A percentile compares a stretch with the other conserved stretches of the same genome.
Conservation (phyloP, 495 filamentous ascomycete genomes). For the Xylaria cubensis region DNA sequence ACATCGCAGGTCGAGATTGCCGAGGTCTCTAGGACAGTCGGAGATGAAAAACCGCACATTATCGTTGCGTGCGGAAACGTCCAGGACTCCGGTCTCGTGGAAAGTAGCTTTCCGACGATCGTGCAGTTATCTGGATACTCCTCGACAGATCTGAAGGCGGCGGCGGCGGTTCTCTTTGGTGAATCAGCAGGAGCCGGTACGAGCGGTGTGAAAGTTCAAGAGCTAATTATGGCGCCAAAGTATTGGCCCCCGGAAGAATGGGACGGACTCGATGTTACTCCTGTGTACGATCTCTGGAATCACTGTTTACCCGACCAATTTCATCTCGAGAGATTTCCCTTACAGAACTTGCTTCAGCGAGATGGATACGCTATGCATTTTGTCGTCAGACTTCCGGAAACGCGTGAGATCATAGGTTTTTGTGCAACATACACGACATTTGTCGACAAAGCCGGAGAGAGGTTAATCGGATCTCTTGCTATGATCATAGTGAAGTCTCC, state of each 20-base stretch:
- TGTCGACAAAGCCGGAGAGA: slow-evolving; percentile 57
- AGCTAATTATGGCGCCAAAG: slow-evolving; percentile 47
- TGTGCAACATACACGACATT: slow-evolving; percentile 67
- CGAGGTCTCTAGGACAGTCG: slow-evolving; percentile 49
- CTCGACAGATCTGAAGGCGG: slow-evolving; percentile 57
- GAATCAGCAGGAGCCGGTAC: slow-evolving; percentile 34
- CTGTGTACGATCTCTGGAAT: slow-evolving; percentile 58
- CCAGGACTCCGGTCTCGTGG: slow-evolving; percentile 43
- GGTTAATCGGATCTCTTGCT: slow-evolving; percentile 64
- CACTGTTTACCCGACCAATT: slow-evolving; percentile 55
- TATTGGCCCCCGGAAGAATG: slow-evolving; percentile 57
- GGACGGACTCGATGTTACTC: slow-evolving; percentile 50
- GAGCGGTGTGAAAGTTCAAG: slow-evolving; percentile 42
- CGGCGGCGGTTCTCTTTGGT: slow-evolving; percentile 62
- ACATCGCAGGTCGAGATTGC: slow-evolving; percentile 51
- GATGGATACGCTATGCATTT: slow-evolving; percentile 69
- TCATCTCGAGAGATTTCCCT: slow-evolving; percentile 48
- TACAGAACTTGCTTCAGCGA: slow-evolving; percentile 61
- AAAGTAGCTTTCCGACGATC: slow-evolving; percentile 54
- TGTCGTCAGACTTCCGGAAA: slow-evolving; percentile 61
- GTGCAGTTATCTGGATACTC: slow-evolving; percentile 56
- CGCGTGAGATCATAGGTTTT: slow-evolving; percentile 60
- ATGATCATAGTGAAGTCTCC: slow-evolving; percentile 62
- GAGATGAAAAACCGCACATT: slow-evolving; percentile 57
- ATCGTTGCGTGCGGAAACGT: slow-evolving; percentile 55